A percentile compares a stretch with the other conserved stretches of the same genome.
phyloP scores from a whole-genome alignment of 78 protist species.

The Cyanophora paradoxa region DNA sequence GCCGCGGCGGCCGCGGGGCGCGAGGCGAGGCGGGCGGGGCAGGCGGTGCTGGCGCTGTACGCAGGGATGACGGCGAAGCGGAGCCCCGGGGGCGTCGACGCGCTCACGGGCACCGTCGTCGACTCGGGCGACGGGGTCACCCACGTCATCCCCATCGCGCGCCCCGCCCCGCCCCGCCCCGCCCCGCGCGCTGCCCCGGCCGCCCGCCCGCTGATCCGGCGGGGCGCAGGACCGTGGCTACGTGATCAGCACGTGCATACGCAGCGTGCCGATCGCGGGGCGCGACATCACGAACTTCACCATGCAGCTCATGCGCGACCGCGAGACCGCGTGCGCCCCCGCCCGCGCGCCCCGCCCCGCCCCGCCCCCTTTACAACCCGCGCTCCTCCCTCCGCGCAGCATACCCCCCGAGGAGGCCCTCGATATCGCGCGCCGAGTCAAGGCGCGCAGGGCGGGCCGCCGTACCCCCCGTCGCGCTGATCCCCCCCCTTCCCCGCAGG shows the following conservation, averaged over 20 bases:
- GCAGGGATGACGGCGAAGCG: too few relatives aligned
- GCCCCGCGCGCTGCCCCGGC: constrained; percentile 85
- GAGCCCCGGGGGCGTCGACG: too few relatives aligned
- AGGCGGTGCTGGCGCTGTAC: too few relatives aligned
- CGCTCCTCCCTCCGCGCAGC: too few relatives aligned
- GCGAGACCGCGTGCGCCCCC: constrained; percentile 73
- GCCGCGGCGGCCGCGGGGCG: neutral
- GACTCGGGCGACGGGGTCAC: constrained; percentile 99
- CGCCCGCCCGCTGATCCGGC: constrained; percentile 87
- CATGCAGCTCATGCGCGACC: constrained; percentile 86
- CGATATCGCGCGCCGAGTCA: constrained; percentile 42
- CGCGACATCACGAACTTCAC: constrained; percentile 92
- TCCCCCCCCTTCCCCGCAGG: too few relatives aligned
- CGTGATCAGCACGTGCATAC: constrained; percentile 92
- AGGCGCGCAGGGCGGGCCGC: constrained; percentile 75
- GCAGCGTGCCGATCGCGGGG: constrained; percentile 97
- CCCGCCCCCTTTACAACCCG: too few relatives aligned
- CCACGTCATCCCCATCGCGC: constrained; percentile 97
- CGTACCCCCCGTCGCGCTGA: too few relatives aligned
- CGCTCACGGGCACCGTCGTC: constrained; percentile 88
- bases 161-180: neutral
- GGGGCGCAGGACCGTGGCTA: constrained; percentile 78
- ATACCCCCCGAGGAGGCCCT: constrained; percentile 89
- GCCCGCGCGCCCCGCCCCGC: too few relatives aligned
- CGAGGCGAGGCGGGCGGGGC: too few relatives aligned